A percentile compares a stretch with the other conserved stretches of the same genome.
Conservation (phyloP, 164 flowering plant species). For the Vitis riparia region DNA sequence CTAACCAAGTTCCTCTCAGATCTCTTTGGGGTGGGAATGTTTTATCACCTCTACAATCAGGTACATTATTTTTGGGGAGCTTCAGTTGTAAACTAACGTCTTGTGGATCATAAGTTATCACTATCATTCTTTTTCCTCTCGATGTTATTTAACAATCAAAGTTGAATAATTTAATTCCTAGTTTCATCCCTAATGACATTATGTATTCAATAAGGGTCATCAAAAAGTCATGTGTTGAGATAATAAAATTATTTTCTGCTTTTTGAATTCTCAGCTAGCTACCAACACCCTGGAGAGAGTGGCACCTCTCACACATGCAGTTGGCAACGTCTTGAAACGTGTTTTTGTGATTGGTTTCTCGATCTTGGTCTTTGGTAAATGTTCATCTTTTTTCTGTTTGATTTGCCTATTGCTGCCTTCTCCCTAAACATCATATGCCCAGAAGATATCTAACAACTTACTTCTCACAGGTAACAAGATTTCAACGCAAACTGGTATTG, state of each 20-base stretch:
- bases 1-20: slow-evolving; percentile 79
- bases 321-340: slow-evolving; percentile 95
- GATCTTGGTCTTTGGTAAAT: slow-evolving; percentile 75
- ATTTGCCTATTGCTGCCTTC: not conserved
- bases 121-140: too few species aligned
- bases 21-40: slow-evolving; percentile 98
- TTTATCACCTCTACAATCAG: slow-evolving; percentile 98
- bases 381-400: not conserved
- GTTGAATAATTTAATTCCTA: too few species aligned
- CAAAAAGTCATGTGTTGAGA: not conserved
- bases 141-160: too few species aligned
- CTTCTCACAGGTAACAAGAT: slow-evolving; percentile 82
- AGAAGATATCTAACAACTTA: slow-evolving; percentile 1
- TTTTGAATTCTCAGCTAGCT: slow-evolving; percentile 63
- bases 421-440: not conserved
- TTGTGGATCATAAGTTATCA: too few species aligned
- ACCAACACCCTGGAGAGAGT: slow-evolving; percentile 97
- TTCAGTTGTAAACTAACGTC: not conserved
- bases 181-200: not conserved
- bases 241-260: not conserved
- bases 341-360: slow-evolving; percentile 97
- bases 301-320: slow-evolving; percentile 97
- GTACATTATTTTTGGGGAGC: slow-evolving; percentile 26
- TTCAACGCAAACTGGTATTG: slow-evolving; percentile 87
- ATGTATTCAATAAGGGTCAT: not conserved